These are phyloP conservation scores for Saturnispora hagleri DNA, from an alignment of 805 yeast species.

Conservation along the genomic window DNA sequence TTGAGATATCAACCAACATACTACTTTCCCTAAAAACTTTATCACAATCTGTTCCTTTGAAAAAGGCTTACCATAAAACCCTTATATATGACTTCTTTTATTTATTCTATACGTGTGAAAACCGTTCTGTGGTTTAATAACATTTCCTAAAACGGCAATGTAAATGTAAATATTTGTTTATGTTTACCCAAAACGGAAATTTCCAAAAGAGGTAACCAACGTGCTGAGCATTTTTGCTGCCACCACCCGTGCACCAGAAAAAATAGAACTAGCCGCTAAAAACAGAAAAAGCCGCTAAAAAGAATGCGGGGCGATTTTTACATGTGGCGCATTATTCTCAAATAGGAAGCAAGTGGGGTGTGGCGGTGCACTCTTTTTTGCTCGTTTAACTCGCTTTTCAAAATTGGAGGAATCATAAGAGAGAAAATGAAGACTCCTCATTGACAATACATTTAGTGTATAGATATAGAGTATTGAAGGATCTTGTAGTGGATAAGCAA, in stretches of 20 bases:
- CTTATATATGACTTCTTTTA: not conserved
- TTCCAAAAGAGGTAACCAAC: not conserved
- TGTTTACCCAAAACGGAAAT: not conserved
- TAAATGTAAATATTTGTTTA: not conserved
- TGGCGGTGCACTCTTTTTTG: not conserved
- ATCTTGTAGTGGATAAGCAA: not conserved
- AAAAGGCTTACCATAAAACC: not conserved
- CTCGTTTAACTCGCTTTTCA: not conserved
- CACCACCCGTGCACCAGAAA: not conserved
- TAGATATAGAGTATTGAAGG: not conserved
- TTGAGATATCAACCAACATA: slow-evolving; percentile 15
- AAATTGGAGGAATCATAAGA: not conserved
- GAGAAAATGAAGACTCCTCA: not conserved
- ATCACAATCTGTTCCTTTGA: not conserved
- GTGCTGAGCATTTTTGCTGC: not conserved
- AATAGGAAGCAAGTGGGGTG: not conserved
- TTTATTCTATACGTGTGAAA: not conserved
- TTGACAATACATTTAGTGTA: not conserved
- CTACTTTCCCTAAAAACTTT: not conserved
- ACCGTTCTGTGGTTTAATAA: not conserved
- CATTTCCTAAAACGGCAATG: not conserved
- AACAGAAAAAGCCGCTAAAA: not conserved
- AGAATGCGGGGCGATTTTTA: not conserved
- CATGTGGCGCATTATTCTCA: not conserved
- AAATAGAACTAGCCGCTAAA: not conserved